Evolutionary conservation across 306 rosid genomes (phyloP).

Genomic region (Urtica urens): DNA sequence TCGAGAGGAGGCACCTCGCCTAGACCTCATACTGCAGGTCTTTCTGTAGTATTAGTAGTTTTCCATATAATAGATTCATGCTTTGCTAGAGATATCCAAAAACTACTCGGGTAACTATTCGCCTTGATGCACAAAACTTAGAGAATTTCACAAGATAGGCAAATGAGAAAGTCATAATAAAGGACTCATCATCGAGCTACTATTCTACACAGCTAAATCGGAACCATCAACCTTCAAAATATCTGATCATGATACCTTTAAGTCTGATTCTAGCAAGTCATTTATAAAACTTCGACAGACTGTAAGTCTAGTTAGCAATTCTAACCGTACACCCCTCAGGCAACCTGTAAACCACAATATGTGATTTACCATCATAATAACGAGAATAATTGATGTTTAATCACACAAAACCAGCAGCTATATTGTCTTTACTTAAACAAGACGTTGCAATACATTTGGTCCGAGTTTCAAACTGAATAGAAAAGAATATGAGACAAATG

Average conservation of each 20-base stretch:
- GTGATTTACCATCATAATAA: neutral
- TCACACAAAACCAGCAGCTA: neutral
- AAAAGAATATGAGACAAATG: neutral
- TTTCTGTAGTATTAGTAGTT: no score
- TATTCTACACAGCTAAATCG: no score
- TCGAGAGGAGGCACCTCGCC: neutral
- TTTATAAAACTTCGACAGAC: no score
- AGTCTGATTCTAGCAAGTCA: neutral
- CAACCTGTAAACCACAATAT: neutral
- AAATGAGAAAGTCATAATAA: no score
- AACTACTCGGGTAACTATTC: neutral
- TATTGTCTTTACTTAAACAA: no score
- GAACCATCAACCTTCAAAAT: neutral
- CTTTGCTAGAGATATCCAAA: no score
- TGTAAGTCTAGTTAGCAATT: no score
- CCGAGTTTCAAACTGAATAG: neutral
- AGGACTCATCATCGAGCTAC: no score
- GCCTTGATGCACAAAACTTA: neutral
- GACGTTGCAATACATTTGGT: constrained; percentile 1
- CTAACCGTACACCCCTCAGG: neutral
- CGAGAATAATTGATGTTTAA: neutral
- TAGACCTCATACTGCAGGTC: neutral
- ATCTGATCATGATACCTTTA: neutral
- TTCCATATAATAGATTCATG: no score
- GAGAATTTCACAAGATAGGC: no score